These are phyloP conservation scores for Codiaeum variegatum DNA, from an alignment of 441 rosid species.

Conservation along the genomic window DNA sequence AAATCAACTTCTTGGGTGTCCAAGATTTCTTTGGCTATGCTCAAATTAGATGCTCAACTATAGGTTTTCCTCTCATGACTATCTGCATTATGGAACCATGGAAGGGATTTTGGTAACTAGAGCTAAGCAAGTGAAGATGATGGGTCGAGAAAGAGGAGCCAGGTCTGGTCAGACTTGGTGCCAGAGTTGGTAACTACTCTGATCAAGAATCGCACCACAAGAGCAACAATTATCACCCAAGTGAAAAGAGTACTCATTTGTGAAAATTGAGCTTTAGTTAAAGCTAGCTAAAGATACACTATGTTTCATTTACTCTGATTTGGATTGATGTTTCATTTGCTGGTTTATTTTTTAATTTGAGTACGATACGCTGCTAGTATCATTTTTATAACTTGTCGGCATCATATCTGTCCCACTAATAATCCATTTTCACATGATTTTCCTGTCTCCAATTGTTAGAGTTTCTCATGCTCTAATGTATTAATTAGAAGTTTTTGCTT, in stretches of 20 bases:
- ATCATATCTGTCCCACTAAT: too few relatives aligned
- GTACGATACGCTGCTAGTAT: too few relatives aligned
- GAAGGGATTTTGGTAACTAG: slow-evolving; percentile 16
- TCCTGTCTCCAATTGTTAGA: too few relatives aligned
- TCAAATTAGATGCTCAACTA: slow-evolving; percentile 1
- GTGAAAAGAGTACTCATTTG: background rate
- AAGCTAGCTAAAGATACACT: background rate
- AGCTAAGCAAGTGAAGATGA: slow-evolving; percentile 21
- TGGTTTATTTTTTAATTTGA: too few relatives aligned
- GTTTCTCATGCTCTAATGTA: too few relatives aligned
- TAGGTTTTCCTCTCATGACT: background rate
- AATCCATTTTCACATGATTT: too few relatives aligned
- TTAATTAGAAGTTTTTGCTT: too few relatives aligned
- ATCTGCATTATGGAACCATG: slow-evolving; percentile 16
- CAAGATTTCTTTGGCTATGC: slow-evolving; percentile 12
- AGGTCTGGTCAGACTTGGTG: background rate
- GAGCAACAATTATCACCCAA: slow-evolving; percentile 4
- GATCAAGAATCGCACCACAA: slow-evolving; percentile 1
- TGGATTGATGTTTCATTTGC: too few relatives aligned
- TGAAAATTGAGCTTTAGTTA: background rate
- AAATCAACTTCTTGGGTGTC: too few relatives aligned
- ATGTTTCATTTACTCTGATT: too few relatives aligned
- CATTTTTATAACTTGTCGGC: too few relatives aligned
- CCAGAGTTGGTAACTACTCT: background rate
- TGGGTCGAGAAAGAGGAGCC: slow-evolving; percentile 10